Evolutionary conservation across 257 asterid genomes (phyloP).

Genomic region (Solanum bulbocastanum): DNA sequence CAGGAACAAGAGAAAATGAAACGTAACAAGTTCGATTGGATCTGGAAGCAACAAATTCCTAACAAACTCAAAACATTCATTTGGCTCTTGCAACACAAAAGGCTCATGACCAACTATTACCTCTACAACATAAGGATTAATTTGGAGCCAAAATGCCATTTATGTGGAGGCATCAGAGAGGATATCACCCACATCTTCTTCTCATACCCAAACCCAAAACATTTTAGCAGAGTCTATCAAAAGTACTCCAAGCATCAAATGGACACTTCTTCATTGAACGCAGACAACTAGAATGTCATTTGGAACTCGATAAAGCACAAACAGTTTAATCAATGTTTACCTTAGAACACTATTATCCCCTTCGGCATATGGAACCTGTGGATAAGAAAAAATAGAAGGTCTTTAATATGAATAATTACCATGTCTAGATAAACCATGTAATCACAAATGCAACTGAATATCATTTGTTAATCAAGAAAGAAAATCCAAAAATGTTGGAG

Average conservation of each 20-base stretch:
- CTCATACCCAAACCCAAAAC: not conserved
- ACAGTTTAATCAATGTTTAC: not conserved
- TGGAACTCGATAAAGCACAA: not conserved
- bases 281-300: not conserved
- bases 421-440: not conserved
- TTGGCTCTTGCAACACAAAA: not conserved
- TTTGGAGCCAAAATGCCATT: not conserved
- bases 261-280: not conserved
- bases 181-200: not conserved
- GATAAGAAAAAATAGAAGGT: not conserved
- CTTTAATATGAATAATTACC: not conserved
- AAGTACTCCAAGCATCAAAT: not conserved
- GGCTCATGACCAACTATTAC: not conserved
- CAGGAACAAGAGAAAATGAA: not conserved
- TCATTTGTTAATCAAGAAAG: not conserved
- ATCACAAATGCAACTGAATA: not conserved
- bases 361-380: not conserved
- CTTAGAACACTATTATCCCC: not conserved
- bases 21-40: not conserved
- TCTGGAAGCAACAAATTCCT: not conserved
- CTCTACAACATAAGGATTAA: not conserved
- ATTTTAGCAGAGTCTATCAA: not conserved
- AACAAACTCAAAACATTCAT: not conserved
- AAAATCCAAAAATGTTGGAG: not conserved
- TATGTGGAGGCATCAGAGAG: not conserved